Percentiles rank a stretch among this genome's conserved stretches.
Evolutionary conservation across 345 rosid genomes (phyloP).

Genomic region (Pistacia integerrima): DNA sequence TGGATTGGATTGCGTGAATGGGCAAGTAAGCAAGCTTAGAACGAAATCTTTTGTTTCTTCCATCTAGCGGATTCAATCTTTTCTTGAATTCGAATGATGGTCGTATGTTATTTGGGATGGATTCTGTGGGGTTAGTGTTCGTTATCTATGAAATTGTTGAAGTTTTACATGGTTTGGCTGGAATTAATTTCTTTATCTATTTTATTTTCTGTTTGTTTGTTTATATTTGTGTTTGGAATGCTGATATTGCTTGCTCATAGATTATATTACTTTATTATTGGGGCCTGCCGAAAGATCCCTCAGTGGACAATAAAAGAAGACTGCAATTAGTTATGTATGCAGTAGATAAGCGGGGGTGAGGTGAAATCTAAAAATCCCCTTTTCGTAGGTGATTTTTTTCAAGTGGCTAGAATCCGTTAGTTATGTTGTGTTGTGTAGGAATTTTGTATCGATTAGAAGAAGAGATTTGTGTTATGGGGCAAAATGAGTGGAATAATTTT

Average conservation of each 20-base stretch:
- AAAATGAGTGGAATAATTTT: neutral
- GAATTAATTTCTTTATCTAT: constrained; percentile 6
- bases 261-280: neutral
- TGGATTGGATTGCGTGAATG: constrained; percentile 67
- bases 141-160: constrained; percentile 8
- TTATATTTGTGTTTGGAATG: neutral
- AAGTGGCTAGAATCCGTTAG: too few relatives aligned
- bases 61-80: constrained; percentile 28
- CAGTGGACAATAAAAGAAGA: neutral
- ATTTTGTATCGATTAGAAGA: neutral
- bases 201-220: neutral
- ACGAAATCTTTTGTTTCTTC: constrained; percentile 55
- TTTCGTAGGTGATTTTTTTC: too few relatives aligned
- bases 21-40: constrained; percentile 40
- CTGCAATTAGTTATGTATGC: neutral
- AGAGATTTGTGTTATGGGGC: neutral
- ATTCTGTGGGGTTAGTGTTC: neutral
- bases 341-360: neutral
- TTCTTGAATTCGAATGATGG: constrained; percentile 5
- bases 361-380: too few relatives aligned
- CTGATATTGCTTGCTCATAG: neutral
- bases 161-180: neutral
- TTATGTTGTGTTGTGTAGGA: neutral
- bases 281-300: neutral
- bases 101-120: neutral